These are phyloP conservation scores for Halophytophthora batemanensis DNA, from an alignment of 352 stramenopile genomes.

Conservation along the genomic window DNA sequence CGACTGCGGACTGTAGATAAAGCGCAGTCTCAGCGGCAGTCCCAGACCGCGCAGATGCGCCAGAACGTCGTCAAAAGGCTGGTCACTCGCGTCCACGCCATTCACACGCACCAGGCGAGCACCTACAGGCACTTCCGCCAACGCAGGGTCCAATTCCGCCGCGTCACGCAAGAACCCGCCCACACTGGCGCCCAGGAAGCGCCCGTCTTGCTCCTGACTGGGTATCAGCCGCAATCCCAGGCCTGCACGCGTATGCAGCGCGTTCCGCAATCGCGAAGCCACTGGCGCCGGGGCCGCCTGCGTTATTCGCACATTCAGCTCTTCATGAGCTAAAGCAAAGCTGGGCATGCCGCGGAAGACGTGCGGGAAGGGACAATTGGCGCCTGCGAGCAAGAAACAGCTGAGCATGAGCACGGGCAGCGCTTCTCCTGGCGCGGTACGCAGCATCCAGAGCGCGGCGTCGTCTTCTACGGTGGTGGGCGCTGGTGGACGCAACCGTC, in stretches of 20 bases:
- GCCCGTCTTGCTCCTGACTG: conserved; percentile 55
- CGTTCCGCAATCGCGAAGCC: conserved; percentile 68
- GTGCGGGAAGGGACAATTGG: conserved; percentile 71
- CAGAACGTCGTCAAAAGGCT: conserved; percentile 64
- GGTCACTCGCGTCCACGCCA: conserved; percentile 52
- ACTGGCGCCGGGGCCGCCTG: conserved; percentile 41
- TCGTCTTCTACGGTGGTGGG: conserved; percentile 4
- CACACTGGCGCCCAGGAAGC: conserved; percentile 66
- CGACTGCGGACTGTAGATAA: conserved; percentile 58
- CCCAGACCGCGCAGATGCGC: conserved; percentile 40
- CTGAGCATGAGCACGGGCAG: conserved; percentile 57
- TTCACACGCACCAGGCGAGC: conserved; percentile 73
- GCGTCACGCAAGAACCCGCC: conserved; percentile 62
- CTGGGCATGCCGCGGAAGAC: conserved; percentile 60
- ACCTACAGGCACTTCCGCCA: conserved; percentile 59
- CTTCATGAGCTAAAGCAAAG: conserved; percentile 71
- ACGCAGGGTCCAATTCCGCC: conserved; percentile 49
- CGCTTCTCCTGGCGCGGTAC: conserved; percentile 31
- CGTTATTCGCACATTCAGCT: conserved; percentile 63
- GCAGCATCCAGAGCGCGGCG: conserved; percentile 19
- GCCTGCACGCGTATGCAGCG: conserved; percentile 43
- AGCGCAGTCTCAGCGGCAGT: conserved; percentile 60
- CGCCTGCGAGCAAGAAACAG: conserved; percentile 69
- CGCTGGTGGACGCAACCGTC: conserved; percentile 12
- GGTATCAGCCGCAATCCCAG: conserved; percentile 59